Base-by-base conservation (phyloP, 306 rosid species). In the Quercus robur region DNA sequence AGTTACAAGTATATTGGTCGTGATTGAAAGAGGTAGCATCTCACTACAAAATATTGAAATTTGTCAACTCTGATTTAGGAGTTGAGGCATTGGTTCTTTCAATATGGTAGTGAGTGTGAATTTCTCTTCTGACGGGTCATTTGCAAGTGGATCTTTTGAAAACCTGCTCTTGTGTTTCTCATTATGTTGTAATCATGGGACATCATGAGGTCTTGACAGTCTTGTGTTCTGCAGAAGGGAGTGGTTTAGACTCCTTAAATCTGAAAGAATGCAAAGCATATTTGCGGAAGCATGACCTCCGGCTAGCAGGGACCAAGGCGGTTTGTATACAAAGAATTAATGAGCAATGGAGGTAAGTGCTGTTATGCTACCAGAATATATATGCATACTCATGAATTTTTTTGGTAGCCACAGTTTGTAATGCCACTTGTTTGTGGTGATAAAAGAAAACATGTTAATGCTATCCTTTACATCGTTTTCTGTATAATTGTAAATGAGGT, bases 221-320 rank as follows among this genome's bases (percentile, higher is more conserved):
- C 26, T 77, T 81, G 35, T 31, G 49, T 73, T 80, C 63, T 3
- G 33, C 84, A 88, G 95, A 82, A 62, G 82, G 86, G 76, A 81
- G 75, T 3, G 86, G 82, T 76, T 71, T 93, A 33, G 85, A 84
- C 23, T 84, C 74, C 2, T 86, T 90, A 85, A 85, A 73, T 80
- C 86, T 90, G 31, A 78, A 80, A 71, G 86, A 85, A 66, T 89
- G 97, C 87, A 90, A 93, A 86, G 90, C 87, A 19, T 93, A 90
- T 86, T 79, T 90, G 58, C 87, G 94, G 78, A 81, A 78, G 80
- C 80, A 88, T 23, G 89, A 91, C 52, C 89, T 90, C 64, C 86
- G 95, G 77, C 73, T 93, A 17, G 82, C 89, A 7, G 97, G 96
- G 72, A 89, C 79, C 31, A 90, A 90, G 82, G 78, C 83, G 0